Evolutionary conservation across 768 basidiomycete genomes (phyloP), one percentile per base, ranked within the genome.

Genomic region (Boletales sp.): DNA sequence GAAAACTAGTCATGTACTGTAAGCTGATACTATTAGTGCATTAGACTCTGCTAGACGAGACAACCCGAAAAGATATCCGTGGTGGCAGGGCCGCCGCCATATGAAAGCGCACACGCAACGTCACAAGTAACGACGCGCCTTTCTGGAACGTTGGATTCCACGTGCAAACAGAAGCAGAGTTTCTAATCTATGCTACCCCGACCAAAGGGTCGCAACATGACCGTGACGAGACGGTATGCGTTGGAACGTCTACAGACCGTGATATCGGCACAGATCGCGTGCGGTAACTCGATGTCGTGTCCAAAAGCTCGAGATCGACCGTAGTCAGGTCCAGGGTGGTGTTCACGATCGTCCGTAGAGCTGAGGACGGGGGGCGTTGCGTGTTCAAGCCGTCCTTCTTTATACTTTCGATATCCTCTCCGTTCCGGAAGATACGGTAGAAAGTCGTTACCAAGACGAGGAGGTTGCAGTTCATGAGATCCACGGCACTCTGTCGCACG

Each of bases 391-490:
- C 30, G 15, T 5, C 1, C n/a, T 36, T 8, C 8, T n/a, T 21
- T 10, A 10, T 32, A 10, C 9, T 21, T 30, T 54, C 48, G 5
- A 50, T 34, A 14, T 48, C 48, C 11, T 44, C 54, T 15, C 40
- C 55, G 0, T 36, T 40, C 30, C 37, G 51, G 17, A 59, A 24
- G 37, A 44, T 38, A 24, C 48, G 51, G 34, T 53, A 47, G 40
- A 59, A 9, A 6, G 15, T 44, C 13, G 47, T 60, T n/a, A 60
- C 54, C 19, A 61, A 37, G 31, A 51, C 47, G 36, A 61, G 51
- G 43, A 53, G 47, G 15, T 61, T 45, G 40, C 61, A 56, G 15
- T 52, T 41, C 37, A 49, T 43, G 6, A 63, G 45, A 43, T 48
- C 42, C 11, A 63, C 17, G 5, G 47, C 50, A 48, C 54, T 52